These are phyloP conservation scores for Candida michaelii DNA, from an alignment of 805 yeast species.

Conservation along the genomic window DNA sequence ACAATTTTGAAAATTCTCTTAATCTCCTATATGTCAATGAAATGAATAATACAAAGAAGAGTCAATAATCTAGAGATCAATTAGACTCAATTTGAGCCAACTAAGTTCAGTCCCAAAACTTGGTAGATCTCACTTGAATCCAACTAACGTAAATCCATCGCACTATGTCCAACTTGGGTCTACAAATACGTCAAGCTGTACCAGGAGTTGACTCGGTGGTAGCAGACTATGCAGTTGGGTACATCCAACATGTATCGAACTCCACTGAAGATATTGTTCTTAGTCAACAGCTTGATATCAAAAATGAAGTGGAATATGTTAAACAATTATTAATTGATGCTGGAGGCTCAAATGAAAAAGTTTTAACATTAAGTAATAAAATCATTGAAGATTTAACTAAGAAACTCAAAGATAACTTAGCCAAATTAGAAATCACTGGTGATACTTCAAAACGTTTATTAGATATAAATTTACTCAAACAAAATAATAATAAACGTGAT, in stretches of 20 bases:
- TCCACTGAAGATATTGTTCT: conserved; percentile 81
- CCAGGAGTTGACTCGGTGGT: conserved; percentile 86
- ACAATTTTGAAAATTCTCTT: too few species aligned
- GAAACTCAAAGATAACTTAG: conserved; percentile 64
- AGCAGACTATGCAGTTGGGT: conserved; percentile 88
- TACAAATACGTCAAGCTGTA: conserved; percentile 80
- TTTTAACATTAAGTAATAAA: conserved; percentile 46
- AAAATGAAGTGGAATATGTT: conserved; percentile 67
- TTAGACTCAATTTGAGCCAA: neutral
- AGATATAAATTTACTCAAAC: conserved; percentile 65
- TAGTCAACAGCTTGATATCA: conserved; percentile 67
- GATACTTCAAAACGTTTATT: conserved; percentile 85
- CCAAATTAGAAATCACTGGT: conserved; percentile 75
- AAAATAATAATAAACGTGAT: conserved; percentile 64
- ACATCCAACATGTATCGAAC: conserved; percentile 75
- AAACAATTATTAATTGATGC: conserved; percentile 69
- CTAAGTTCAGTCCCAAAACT: neutral
- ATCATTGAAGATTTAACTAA: conserved; percentile 49
- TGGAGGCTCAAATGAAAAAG: conserved; percentile 68
- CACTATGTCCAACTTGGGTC: conserved; percentile 40
- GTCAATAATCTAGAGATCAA: too few species aligned
- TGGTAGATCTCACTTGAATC: too few species aligned
- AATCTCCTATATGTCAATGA: too few species aligned
- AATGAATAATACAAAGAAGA: too few species aligned
- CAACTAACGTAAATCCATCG: too few species aligned